Evolutionary conservation across 2,329 filamentous ascomycete genomes (phyloP).

Genomic region (Fusarium marasasianum): DNA sequence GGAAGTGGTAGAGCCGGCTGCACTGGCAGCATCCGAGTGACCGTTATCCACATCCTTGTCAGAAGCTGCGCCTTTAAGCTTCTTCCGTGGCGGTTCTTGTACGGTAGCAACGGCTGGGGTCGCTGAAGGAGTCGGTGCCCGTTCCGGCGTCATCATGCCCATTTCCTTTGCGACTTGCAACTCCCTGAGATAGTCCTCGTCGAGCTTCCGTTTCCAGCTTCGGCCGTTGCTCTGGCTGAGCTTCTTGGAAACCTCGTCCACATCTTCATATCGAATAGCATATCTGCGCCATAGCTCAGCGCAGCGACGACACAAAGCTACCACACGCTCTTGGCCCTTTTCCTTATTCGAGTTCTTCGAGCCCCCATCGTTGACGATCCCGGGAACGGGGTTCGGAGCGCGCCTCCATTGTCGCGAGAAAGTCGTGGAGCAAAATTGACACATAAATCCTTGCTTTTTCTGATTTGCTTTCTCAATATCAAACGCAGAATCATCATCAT

Average conservation of each 20-base stretch:
- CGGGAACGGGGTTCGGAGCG: conserved; percentile 80
- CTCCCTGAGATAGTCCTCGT: conserved; percentile 88
- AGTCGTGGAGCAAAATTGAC: conserved; percentile 89
- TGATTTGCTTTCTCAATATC: conserved; percentile 84
- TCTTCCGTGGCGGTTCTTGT: conserved; percentile 70
- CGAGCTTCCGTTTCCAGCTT: conserved; percentile 86
- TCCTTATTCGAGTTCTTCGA: conserved; percentile 73
- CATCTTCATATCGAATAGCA: conserved; percentile 93
- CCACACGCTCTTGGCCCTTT: conserved; percentile 76
- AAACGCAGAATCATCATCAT: conserved; percentile 94
- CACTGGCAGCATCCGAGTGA: conserved; percentile 57
- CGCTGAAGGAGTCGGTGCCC: conserved; percentile 49
- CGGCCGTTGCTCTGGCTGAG: conserved; percentile 81
- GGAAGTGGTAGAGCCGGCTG: conserved; percentile 47
- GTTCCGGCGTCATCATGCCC: conserved; percentile 55
- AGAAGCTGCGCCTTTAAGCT: conserved; percentile 63
- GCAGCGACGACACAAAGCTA: conserved; percentile 89
- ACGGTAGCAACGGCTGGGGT: conserved; percentile 37
- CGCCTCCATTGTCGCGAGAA: conserved; percentile 90
- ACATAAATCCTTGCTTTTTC: conserved; percentile 86
- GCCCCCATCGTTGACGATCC: conserved; percentile 71
- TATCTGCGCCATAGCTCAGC: conserved; percentile 96
- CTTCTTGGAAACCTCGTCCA: conserved; percentile 91
- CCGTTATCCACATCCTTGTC: conserved; percentile 62
- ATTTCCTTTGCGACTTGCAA: conserved; percentile 72